phyloP scores from a whole-genome alignment of 2,329 filamentous ascomycete genomes.

The Diplodia scrobiculata region DNA sequence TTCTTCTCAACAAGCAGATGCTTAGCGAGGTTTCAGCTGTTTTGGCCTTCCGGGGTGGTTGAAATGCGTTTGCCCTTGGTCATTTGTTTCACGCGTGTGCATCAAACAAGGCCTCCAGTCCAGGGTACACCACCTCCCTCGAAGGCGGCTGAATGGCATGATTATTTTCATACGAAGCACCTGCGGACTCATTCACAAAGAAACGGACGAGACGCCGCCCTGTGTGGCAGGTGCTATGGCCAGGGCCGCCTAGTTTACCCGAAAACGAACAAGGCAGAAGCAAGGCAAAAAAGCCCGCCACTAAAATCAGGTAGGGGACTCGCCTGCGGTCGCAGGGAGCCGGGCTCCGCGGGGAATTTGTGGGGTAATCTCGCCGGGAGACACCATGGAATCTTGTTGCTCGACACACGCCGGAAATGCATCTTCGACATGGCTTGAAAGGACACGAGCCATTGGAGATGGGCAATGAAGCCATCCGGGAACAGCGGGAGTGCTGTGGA shows the following conservation, averaged over 20 bases:
- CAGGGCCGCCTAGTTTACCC: neutral
- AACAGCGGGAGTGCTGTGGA: neutral
- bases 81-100: neutral
- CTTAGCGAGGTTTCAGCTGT: neutral
- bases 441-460: neutral
- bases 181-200: no score
- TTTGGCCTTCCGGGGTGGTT: neutral
- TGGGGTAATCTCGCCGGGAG: conserved; percentile 7
- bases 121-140: neutral
- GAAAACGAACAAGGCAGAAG: neutral
- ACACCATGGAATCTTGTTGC: neutral
- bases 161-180: no score
- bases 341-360: neutral
- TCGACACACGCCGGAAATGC: neutral
- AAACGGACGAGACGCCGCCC: no score
- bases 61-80: neutral
- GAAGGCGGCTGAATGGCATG: neutral
- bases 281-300: neutral
- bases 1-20: neutral
- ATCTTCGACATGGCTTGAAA: neutral
- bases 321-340: no score
- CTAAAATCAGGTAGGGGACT: neutral
- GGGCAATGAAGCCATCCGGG: neutral
- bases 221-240: no score
- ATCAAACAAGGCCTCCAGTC: neutral